Conservation (phyloP, 495 filamentous ascomycete species). For the Aspergillus biplanus region DNA sequence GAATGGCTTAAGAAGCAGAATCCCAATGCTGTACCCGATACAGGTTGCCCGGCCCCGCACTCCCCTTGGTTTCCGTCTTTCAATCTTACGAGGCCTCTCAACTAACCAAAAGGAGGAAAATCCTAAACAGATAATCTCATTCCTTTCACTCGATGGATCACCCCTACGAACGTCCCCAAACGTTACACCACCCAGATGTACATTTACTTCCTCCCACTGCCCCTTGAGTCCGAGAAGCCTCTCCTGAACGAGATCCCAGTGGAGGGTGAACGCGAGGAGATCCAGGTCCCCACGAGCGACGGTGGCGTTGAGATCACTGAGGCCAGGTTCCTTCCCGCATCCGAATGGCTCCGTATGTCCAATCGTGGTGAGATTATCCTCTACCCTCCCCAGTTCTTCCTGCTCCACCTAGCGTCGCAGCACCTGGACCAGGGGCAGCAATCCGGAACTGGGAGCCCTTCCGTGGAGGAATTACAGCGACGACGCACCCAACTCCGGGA, state of each 20-base stretch:
- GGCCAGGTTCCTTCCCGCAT: slow-evolving; percentile 71
- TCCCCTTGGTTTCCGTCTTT: not conserved
- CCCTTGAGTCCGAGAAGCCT: slow-evolving; percentile 42
- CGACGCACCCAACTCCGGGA: slow-evolving; percentile 55
- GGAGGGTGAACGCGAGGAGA: slow-evolving; percentile 42
- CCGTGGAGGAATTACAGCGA: slow-evolving; percentile 49
- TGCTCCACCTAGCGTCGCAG: slow-evolving; percentile 66
- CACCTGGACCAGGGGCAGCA: slow-evolving; percentile 54
- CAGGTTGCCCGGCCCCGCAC: slow-evolving; percentile 46
- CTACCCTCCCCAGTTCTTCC: slow-evolving; percentile 87
- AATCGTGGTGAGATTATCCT: slow-evolving; percentile 71
- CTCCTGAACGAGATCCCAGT: slow-evolving; percentile 35
- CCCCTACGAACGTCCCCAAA: slow-evolving; percentile 68
- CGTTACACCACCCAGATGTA: slow-evolving; percentile 97
- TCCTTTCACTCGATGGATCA: slow-evolving; percentile 92
- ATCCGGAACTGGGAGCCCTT: slow-evolving; percentile 30
- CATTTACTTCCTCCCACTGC: slow-evolving; percentile 83
- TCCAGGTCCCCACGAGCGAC: slow-evolving; percentile 71
- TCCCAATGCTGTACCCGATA: slow-evolving; percentile 66
- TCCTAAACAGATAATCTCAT: slow-evolving; percentile 58
- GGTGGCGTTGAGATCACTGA: slow-evolving; percentile 85
- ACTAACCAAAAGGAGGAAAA: slow-evolving; percentile 16
- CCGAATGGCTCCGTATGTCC: slow-evolving; percentile 68
- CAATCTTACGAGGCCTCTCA: not conserved
- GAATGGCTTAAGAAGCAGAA: slow-evolving; percentile 68